Conservation (phyloP, 2,329 filamentous ascomycete genomes). For the Aspergillus pseudoglaucus region DNA sequence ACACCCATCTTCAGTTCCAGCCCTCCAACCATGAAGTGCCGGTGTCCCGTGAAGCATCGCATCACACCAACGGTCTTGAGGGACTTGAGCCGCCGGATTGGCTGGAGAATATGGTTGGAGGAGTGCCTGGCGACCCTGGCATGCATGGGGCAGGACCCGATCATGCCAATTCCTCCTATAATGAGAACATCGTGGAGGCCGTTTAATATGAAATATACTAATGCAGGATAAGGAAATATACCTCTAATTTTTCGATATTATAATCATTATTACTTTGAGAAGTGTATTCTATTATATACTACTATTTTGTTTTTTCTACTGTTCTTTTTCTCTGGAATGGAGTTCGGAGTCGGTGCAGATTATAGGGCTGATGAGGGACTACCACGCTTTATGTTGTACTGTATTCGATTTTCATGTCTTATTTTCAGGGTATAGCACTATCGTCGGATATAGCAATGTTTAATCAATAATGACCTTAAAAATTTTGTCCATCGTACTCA, state of each 20-base stretch:
- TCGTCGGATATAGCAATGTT: not conserved
- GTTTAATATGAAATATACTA: constrained; percentile 12
- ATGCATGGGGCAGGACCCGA: constrained; percentile 31
- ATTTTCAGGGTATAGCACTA: too few species aligned
- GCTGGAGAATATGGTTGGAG: constrained; percentile 32
- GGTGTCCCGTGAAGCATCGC: constrained; percentile 28
- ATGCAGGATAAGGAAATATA: constrained; percentile 8
- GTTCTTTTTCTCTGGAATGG: not conserved
- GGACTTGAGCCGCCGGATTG: constrained; percentile 29
- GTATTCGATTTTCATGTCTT: not conserved
- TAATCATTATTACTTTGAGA: constrained; percentile 16
- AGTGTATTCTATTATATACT: constrained; percentile 1
- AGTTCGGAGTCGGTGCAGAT: not conserved
- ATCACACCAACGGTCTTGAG: constrained; percentile 26
- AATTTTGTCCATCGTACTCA: not conserved
- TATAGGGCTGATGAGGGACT: not conserved
- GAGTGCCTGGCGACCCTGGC: constrained; percentile 25
- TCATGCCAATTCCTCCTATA: constrained; percentile 20
- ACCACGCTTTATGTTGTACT: not conserved
- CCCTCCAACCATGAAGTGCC: constrained; percentile 23
- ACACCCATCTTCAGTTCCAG: constrained; percentile 28
- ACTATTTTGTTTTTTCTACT: not conserved
- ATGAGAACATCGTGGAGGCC: constrained; percentile 26
- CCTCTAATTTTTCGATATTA: constrained; percentile 17
- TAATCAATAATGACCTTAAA: not conserved